Evolutionary conservation across 1,284 basidiomycete species (phyloP).

Genomic region (Agroathelia rolfsii): DNA sequence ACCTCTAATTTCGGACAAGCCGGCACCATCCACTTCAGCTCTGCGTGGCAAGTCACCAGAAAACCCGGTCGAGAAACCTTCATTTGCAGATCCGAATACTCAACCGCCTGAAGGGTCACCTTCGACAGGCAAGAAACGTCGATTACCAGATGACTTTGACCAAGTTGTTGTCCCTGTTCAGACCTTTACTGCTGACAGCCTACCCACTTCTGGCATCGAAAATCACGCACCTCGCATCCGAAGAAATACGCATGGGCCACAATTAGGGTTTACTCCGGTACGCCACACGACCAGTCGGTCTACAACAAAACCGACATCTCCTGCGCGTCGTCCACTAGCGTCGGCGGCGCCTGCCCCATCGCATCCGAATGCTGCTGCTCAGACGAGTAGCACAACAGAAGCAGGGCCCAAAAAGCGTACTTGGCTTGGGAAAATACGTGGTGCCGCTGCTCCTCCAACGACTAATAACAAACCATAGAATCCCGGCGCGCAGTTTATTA

Average conservation of each 20-base stretch:
- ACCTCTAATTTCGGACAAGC: conserved; percentile 13
- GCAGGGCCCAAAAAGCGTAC: conserved; percentile 39
- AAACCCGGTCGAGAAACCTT: conserved; percentile 18
- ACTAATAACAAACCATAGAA: too few species aligned
- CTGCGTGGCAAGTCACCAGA: conserved; percentile 9
- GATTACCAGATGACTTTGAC: conserved; percentile 66
- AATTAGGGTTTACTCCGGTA: conserved; percentile 64
- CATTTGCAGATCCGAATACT: conserved; percentile 21
- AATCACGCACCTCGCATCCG: conserved; percentile 38
- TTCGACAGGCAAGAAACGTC: conserved; percentile 51
- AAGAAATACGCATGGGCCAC: conserved; percentile 42
- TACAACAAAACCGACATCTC: conserved; percentile 30
- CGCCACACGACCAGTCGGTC: conserved; percentile 37
- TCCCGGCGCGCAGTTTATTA: too few species aligned
- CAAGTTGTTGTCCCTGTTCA: conserved; percentile 45
- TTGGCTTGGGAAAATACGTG: conserved; percentile 57
- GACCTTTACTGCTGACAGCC: conserved; percentile 46
- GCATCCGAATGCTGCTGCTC: conserved; percentile 29
- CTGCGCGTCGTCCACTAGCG: conserved; percentile 30
- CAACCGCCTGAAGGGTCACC: not conserved
- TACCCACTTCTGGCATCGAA: conserved; percentile 28
- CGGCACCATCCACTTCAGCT: conserved; percentile 8
- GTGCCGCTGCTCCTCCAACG: conserved; percentile 13
- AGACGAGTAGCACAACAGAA: conserved; percentile 17
- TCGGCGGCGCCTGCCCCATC: conserved; percentile 21